phyloP scores from a whole-genome alignment of 169 alveolate species.

The Plasmodium adleri region DNA sequence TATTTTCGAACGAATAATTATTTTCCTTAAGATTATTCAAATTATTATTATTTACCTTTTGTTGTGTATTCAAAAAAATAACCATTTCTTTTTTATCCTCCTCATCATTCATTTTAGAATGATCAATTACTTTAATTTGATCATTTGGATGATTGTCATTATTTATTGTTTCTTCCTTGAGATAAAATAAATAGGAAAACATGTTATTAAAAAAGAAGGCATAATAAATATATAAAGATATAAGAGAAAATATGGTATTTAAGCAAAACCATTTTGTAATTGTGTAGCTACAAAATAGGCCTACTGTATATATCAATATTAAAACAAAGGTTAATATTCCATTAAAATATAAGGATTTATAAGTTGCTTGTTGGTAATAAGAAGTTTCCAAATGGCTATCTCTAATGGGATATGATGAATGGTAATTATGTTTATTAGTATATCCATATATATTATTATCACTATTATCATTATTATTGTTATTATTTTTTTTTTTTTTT shows the following conservation, averaged over 20 bases:
- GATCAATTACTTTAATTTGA: neutral
- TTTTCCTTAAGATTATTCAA: too few species aligned
- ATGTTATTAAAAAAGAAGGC: constrained; percentile 56
- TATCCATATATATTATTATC: neutral
- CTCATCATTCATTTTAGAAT: neutral
- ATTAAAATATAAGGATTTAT: constrained; percentile 47
- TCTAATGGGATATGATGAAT: neutral
- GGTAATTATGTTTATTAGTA: neutral
- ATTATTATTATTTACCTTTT: too few species aligned
- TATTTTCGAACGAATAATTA: too few species aligned
- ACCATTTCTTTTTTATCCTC: neutral
- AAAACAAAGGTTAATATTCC: constrained; percentile 17
- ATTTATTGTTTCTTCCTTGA: neutral
- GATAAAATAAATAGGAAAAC: constrained; percentile 16
- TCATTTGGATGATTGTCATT: neutral
- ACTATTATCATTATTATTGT: neutral
- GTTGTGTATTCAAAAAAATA: neutral
- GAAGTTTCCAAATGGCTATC: neutral
- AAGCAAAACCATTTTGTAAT: constrained; percentile 32
- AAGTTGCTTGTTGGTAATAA: constrained; percentile 29
- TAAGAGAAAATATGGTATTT: constrained; percentile 9
- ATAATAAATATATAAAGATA: constrained; percentile 33
- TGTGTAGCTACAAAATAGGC: constrained; percentile 27
- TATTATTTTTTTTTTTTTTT: neutral
- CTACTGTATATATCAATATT: constrained; percentile 17